Percentiles rank a stretch among this genome's conserved stretches.
Conservation (phyloP, 768 basidiomycete genomes). For the Collybia nuda region DNA sequence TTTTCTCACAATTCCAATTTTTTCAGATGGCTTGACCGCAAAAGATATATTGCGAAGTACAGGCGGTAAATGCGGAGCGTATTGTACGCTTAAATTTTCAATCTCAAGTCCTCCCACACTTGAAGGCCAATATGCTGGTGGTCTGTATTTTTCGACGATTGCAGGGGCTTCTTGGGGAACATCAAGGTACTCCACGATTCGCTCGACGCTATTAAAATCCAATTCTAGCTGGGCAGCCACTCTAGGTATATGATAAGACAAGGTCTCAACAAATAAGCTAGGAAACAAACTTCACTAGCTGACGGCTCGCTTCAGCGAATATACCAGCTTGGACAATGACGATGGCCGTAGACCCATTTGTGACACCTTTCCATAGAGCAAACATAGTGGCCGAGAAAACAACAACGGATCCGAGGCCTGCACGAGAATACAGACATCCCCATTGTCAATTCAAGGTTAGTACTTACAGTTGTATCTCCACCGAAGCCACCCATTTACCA, state of each 20-base stretch:
- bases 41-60: conserved; percentile 62
- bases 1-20: conserved; percentile 61
- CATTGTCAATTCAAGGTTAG: background rate
- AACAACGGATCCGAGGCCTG: conserved; percentile 71
- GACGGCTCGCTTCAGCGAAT: conserved; percentile 68
- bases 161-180: conserved; percentile 70
- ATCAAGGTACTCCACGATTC: conserved; percentile 69
- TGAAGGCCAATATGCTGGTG: conserved; percentile 74
- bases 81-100: conserved; percentile 58
- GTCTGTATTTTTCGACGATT: conserved; percentile 49
- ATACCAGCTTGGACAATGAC: conserved; percentile 71
- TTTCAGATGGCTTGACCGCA: conserved; percentile 58
- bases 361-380: conserved; percentile 55
- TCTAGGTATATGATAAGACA: conserved; percentile 22
- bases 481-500: conserved; percentile 66
- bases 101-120: conserved; percentile 55
- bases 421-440: background rate
- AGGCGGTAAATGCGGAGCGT: conserved; percentile 60
- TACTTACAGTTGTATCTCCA: conserved; percentile 72
- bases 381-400: conserved; percentile 69
- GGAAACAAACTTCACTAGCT: conserved; percentile 51
- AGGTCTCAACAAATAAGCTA: background rate
- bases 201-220: conserved; percentile 75
- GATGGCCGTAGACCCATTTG: conserved; percentile 63
- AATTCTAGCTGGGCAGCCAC: conserved; percentile 72